Evolutionary conservation across 352 stramenopile species (phyloP).

Genomic region (Phytophthora sansomeana): DNA sequence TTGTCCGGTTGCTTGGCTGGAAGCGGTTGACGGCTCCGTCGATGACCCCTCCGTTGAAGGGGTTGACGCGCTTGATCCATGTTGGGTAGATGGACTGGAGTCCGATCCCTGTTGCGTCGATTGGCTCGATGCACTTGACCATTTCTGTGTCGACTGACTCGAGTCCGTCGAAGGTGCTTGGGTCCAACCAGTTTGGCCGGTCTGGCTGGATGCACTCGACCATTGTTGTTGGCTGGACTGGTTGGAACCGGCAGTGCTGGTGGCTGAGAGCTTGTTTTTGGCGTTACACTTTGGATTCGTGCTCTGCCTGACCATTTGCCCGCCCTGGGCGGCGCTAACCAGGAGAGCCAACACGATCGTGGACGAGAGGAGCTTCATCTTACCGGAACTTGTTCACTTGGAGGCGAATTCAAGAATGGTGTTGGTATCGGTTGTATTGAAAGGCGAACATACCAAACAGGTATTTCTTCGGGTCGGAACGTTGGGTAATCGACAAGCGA

Average conservation of each 20-base stretch:
- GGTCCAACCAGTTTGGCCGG: constrained; percentile 14
- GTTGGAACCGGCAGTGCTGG: constrained; percentile 8
- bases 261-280: constrained; percentile 20
- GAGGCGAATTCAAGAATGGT: constrained; percentile 20
- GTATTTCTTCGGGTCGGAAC: too few species aligned
- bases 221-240: constrained; percentile 14
- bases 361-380: constrained; percentile 33
- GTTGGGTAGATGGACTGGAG: not conserved
- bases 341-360: constrained; percentile 23
- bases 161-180: constrained; percentile 9
- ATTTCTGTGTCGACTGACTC: not conserved
- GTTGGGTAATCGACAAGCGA: constrained; percentile 3
- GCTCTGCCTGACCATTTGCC: constrained; percentile 19
- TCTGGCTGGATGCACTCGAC: constrained; percentile 15
- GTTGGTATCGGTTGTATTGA: too few species aligned
- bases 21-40: constrained; percentile 4
- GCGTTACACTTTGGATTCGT: constrained; percentile 27
- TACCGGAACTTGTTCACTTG: constrained; percentile 10
- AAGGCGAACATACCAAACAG: too few species aligned
- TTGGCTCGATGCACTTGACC: not conserved
- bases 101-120: not conserved
- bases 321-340: constrained; percentile 12
- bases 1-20: constrained; percentile 5
- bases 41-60: constrained; percentile 6
- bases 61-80: constrained; percentile 4